phyloP scores from a whole-genome alignment of 768 basidiomycete genomes.

The Rhodotorula diobovata region DNA sequence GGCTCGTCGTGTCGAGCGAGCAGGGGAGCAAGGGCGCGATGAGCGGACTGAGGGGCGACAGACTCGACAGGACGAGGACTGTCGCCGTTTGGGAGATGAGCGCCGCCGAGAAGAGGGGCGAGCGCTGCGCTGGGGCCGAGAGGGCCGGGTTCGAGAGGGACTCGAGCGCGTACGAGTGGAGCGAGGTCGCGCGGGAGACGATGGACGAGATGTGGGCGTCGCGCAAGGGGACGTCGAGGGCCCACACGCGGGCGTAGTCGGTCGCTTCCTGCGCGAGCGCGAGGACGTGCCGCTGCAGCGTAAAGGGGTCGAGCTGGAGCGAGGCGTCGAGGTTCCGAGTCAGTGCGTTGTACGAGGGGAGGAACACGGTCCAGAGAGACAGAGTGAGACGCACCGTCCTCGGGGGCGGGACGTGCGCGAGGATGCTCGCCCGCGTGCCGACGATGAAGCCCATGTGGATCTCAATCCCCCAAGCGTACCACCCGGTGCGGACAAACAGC shows the following conservation, averaged over 20 bases:
- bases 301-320: neutral
- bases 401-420: neutral
- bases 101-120: constrained; percentile 4
- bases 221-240: constrained; percentile 46
- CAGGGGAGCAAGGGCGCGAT: constrained; percentile 18
- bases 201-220: constrained; percentile 53
- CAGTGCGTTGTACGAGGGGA: neutral
- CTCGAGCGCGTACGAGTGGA: constrained; percentile 47
- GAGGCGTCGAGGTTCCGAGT: neutral
- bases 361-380: neutral
- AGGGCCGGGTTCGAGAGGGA: constrained; percentile 51
- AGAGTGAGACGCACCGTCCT: neutral
- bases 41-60: constrained; percentile 1
- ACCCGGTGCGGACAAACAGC: constrained; percentile 3
- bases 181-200: constrained; percentile 55
- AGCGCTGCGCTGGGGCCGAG: constrained; percentile 1
- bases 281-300: constrained; percentile 39
- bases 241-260: constrained; percentile 11
- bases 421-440: constrained; percentile 1
- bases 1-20: constrained; percentile 19
- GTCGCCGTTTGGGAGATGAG: constrained; percentile 9
- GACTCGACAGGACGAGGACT: constrained; percentile 19
- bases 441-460: constrained; percentile 17
- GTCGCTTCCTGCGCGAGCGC: constrained; percentile 53
- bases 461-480: constrained; percentile 9